phyloP scores from a whole-genome alignment of 208 protist genomes.

The Zelonia costaricensis region DNA sequence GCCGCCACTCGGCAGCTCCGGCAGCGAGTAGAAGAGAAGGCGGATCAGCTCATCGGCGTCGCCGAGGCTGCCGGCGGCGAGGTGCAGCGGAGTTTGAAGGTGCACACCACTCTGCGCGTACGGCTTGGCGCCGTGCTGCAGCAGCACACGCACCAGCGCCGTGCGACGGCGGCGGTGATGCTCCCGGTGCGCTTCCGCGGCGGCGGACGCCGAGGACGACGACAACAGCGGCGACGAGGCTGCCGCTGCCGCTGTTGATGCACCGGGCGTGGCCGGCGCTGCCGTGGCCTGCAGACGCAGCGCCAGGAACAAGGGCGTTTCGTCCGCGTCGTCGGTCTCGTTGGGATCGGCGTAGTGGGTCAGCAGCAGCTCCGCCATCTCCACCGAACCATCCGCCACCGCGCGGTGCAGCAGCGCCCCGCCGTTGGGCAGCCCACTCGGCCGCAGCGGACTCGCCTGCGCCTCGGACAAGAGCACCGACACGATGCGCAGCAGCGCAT shows the following conservation, averaged over 20 bases:
- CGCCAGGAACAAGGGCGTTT: slow-evolving; percentile 67
- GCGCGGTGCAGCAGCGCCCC: slow-evolving; percentile 65
- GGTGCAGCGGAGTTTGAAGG: slow-evolving; percentile 65
- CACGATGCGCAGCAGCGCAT: slow-evolving; percentile 28
- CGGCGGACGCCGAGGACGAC: neutral
- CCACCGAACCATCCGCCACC: slow-evolving; percentile 38
- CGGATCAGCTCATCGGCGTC: slow-evolving; percentile 28
- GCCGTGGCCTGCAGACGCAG: slow-evolving; percentile 7
- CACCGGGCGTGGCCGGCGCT: neutral
- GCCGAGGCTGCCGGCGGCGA: slow-evolving; percentile 40
- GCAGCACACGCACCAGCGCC: slow-evolving; percentile 43
- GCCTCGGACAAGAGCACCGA: slow-evolving; percentile 49
- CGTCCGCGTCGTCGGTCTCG: slow-evolving; percentile 58
- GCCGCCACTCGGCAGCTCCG: neutral
- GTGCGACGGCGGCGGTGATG: slow-evolving; percentile 7
- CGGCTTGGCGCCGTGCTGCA: slow-evolving; percentile 46
- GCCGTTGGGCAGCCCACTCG: slow-evolving; percentile 45
- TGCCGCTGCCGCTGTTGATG: too few relatives aligned
- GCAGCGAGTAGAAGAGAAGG: slow-evolving; percentile 35
- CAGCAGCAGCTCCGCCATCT: slow-evolving; percentile 48
- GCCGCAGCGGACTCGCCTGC: slow-evolving; percentile 44
- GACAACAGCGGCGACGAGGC: too few relatives aligned
- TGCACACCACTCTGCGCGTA: slow-evolving; percentile 52
- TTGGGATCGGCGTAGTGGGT: slow-evolving; percentile 70
- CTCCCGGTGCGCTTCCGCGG: neutral